Conservation (phyloP, 257 asterid species). For the Fraxinus americana region DNA sequence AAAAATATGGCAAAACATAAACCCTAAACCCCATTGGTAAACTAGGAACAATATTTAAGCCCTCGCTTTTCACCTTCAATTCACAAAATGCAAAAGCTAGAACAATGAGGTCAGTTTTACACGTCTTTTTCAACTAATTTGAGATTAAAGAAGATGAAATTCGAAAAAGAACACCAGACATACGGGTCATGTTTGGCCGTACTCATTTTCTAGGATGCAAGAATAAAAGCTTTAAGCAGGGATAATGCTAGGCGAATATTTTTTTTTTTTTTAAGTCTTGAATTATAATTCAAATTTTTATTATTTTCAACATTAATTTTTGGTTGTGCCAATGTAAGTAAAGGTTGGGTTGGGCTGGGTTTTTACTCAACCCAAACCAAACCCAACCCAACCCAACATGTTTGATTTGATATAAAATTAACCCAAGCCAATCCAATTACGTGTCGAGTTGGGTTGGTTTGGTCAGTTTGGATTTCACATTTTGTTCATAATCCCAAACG, state of each 20-base stretch:
- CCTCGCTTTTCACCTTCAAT: background rate
- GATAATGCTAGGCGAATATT: background rate
- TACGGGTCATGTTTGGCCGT: no score
- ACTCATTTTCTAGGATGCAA: no score
- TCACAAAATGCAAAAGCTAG: background rate
- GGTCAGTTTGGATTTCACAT: no score
- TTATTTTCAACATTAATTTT: background rate
- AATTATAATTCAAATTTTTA: background rate
- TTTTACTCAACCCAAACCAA: no score
- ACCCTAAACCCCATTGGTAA: constrained; percentile 8
- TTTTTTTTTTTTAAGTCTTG: no score
- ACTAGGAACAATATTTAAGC: background rate
- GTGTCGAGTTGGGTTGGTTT: no score
- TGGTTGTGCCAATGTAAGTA: background rate
- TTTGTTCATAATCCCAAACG: no score
- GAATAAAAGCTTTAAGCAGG: background rate
- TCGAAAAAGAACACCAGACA: background rate
- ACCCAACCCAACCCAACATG: no score
- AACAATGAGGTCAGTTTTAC: background rate
- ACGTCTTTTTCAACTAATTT: no score
- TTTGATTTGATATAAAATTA: no score
- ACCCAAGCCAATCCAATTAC: no score
- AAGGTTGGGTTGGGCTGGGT: no score
- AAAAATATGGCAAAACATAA: background rate
- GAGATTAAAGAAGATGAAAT: background rate